Evolutionary conservation across 1,139 yeast genomes (phyloP).

Genomic region (Debaryomyces fabryi): DNA sequence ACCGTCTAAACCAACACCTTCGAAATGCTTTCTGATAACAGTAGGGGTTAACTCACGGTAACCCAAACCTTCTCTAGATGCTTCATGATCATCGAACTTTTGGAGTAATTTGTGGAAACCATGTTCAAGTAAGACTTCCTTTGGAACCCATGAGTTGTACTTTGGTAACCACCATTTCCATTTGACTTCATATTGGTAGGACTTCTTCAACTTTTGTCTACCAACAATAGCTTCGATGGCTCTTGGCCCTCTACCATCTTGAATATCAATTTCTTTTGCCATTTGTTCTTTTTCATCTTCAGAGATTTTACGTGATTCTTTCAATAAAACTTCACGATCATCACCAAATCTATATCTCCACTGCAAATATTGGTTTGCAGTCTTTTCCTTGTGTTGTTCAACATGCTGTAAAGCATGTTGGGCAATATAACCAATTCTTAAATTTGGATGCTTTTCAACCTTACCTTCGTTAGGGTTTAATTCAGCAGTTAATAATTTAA

Average conservation of each 20-base stretch:
- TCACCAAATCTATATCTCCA: conserved; percentile 99
- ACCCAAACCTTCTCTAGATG: conserved; percentile 97
- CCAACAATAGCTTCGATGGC: conserved; percentile 93
- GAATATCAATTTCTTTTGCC: conserved; percentile 76
- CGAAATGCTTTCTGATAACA: conserved; percentile 94
- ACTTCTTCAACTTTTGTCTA: conserved; percentile 92
- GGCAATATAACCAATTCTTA: conserved; percentile 97
- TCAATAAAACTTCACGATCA: conserved; percentile 92
- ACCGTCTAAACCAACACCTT: conserved; percentile 95
- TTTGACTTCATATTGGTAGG: conserved; percentile 95
- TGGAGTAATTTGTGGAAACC: conserved; percentile 90
- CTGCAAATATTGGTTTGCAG: conserved; percentile 95
- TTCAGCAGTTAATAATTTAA: conserved; percentile 91
- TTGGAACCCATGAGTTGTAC: conserved; percentile 91
- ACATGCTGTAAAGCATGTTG: conserved; percentile 98
- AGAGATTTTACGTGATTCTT: conserved; percentile 87
- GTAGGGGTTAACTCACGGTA: conserved; percentile 90
- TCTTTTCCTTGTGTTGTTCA: conserved; percentile 94
- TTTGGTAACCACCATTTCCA: conserved; percentile 95
- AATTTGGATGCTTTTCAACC: conserved; percentile 96
- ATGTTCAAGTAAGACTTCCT: conserved; percentile 73
- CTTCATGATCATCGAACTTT: conserved; percentile 96
- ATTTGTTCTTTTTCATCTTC: conserved; percentile 82
- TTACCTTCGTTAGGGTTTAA: conserved; percentile 82
- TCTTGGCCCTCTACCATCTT: conserved; percentile 89